Conservation (phyloP, 352 stramenopile genomes). For the Phytopythium cucurbitacearum region DNA sequence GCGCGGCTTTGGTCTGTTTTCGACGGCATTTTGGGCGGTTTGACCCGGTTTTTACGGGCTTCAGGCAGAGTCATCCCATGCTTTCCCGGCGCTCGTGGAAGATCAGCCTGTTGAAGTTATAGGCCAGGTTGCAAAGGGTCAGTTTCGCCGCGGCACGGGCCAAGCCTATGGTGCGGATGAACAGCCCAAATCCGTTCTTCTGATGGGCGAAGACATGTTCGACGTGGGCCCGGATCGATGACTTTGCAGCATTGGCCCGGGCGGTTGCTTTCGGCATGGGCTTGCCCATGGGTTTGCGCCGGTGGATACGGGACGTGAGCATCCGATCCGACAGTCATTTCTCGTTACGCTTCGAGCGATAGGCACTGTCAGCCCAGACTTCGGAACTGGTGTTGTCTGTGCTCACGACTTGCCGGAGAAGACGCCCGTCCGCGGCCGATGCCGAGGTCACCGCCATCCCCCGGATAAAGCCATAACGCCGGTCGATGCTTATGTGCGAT, state of each 20-base stretch:
- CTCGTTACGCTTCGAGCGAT: conserved; percentile 5
- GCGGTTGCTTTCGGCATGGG: conserved; percentile 5
- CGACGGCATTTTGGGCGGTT: conserved; percentile 5
- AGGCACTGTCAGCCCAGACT: conserved; percentile 5
- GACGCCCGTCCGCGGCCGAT: conserved; percentile 4
- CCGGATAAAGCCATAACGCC: conserved; percentile 5
- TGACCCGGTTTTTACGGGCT: conserved; percentile 5
- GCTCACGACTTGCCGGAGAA: conserved; percentile 5
- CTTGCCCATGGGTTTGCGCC: conserved; percentile 5
- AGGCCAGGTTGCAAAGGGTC: conserved; percentile 5
- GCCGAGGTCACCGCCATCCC: conserved; percentile 4
- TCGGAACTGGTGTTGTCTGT: conserved; percentile 5
- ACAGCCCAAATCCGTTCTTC: conserved; percentile 5
- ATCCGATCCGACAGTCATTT: conserved; percentile 6
- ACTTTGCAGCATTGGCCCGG: conserved; percentile 5
- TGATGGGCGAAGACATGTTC: conserved; percentile 5
- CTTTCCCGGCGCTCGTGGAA: conserved; percentile 5
- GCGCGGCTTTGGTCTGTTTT: conserved; percentile 5
- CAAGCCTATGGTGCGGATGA: conserved; percentile 5
- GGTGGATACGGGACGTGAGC: conserved; percentile 5
- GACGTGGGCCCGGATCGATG: conserved; percentile 4
- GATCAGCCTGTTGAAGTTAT: conserved; percentile 6
- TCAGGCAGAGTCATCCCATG: conserved; percentile 5
- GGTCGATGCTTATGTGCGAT: conserved; percentile 5
- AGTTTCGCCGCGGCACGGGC: conserved; percentile 4